Base-by-base conservation (phyloP, 2,329 filamentous ascomycete genomes). In the Byssothecium circinans region DNA sequence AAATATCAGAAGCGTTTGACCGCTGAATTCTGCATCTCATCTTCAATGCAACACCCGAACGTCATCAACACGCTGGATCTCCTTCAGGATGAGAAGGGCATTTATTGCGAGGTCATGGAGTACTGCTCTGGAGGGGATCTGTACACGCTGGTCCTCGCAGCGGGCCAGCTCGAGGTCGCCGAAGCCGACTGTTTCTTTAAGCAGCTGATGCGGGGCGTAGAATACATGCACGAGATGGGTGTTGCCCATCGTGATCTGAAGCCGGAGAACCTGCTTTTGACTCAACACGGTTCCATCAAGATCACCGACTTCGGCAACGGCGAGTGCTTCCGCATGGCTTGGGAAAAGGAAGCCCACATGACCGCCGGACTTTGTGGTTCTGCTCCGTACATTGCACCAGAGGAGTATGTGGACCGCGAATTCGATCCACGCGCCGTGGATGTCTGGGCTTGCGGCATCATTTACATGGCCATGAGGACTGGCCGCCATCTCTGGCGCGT, bases 381-480 rank as follows among this genome's bases (percentile, higher is more conserved):
- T 12, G 94, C 92, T 18, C 94, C 94, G 0, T 99, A 99, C 68
- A 99, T 99, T 59, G 89, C 94, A 1, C 94, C 94, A 0, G 94
- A 99, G 70, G 94, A 99, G 71, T 99, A 99, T 64, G 83, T 86
- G 2, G 91, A 95, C 67, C 91, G 87, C 69, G 94, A 99, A 69
- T 99, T 99, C 58, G 94, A 99, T 66, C 94, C 94, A 23, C 83
- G 94, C 48, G 92, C 94, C n/a, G 92, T 99, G 40, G 94, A 99
- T 65, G 87, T 97, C 12, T 99, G 94, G 94, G 94, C 94, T 19
- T 96, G 91, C 51, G 94, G 94, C 67, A 94, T 99, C 42, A 99
- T 99, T 50, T 99, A 99, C 76, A 99, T 99, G 94, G 94, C 94
- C 12, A 99, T 99, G 94, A 83, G 94, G 49, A 97, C 92, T 2